A percentile compares a stretch with the other conserved stretches of the same genome.
These are phyloP conservation scores for Gaultheria prostrata DNA, from an alignment of 148 eudicot genomes.

Conservation along the genomic window DNA sequence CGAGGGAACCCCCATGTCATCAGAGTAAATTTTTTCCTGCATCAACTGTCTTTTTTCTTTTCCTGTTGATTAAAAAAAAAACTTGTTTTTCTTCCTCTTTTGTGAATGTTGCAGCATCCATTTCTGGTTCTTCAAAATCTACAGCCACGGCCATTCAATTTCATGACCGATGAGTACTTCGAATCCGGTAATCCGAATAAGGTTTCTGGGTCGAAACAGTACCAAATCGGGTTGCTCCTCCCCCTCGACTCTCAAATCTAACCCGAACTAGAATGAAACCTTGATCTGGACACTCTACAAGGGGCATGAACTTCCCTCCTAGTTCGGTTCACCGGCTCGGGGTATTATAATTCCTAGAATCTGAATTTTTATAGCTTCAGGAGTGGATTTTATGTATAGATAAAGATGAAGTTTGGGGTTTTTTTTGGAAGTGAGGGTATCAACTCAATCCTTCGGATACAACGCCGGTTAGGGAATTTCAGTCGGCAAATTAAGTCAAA, in stretches of 20 bases:
- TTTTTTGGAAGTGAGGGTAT: constrained; percentile 54
- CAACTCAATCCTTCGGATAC: constrained; percentile 26
- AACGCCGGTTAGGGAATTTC: constrained; percentile 37
- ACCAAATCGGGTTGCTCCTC: too few species aligned
- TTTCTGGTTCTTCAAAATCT: too few species aligned
- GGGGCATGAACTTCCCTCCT: constrained; percentile 72
- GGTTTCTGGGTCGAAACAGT: too few species aligned
- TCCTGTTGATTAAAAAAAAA: too few species aligned
- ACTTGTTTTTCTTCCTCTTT: too few species aligned
- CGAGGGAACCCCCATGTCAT: too few species aligned
- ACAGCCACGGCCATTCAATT: too few species aligned
- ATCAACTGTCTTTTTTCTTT: too few species aligned
- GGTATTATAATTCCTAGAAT: constrained; percentile 39
- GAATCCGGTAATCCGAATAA: too few species aligned
- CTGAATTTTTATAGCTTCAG: constrained; percentile 22
- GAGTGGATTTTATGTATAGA: background rate
- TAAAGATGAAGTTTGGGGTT: constrained; percentile 31
- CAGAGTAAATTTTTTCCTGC: too few species aligned
- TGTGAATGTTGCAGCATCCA: too few species aligned
- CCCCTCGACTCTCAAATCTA: background rate
- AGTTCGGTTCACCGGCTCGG: constrained; percentile 28
- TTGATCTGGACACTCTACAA: constrained; percentile 24
- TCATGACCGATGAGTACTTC: too few species aligned
- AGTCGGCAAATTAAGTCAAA: constrained; percentile 53
- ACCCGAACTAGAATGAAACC: constrained; percentile 25